Evolutionary conservation across 2,329 filamentous ascomycete genomes (phyloP), one percentile per base, ranked within the genome.

Genomic region (Phaeosphaeriaceae sp.): DNA sequence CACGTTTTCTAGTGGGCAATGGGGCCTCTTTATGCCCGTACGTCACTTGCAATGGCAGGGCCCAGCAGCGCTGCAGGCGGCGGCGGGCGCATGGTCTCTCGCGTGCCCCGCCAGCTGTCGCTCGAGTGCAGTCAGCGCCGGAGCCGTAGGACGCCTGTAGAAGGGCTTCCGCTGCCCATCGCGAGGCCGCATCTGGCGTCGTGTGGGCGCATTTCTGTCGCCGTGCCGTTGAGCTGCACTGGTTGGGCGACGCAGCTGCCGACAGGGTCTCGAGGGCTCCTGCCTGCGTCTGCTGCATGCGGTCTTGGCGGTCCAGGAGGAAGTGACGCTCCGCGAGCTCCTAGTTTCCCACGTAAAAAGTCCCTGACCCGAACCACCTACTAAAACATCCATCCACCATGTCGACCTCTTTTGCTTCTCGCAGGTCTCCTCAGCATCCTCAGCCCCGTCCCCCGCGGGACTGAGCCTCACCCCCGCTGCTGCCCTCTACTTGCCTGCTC

Each of bases 371-470:
- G 53, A 62, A 69, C 61, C 65, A 68, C 66, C 69, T 74, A 73
- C 64, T 67, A 65, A 73, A 74, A 71, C 70, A 74, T 69, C 68
- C 68, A 74, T 71, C 68, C 72, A 77, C 74, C 74, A 77, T 76
- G 73, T 67, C 65, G 67, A 61, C 65, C 72, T 70, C 71, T 73
- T 73, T 73, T 69, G 68, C 70, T 73, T 73, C 76, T 69, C 69
- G 63, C 72, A 80, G 78, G 78, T 76, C 76, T 67, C 67, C 75
- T 72, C 70, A 77, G 67, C 76, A 74, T 77, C 78, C 78, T 78
- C 80, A 80, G 78, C 78, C 79, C 78, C 79, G 80, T 80, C 79
- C 77, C 75, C 79, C 80, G 76, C 78, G 80, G 80, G 79, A 80
- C 77, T 83, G 81, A 83, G 73, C 71, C 59, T 60, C 62, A 60